Conservation (phyloP, 2,329 filamentous ascomycete genomes). For the Pseudogymnoascus sp. region DNA sequence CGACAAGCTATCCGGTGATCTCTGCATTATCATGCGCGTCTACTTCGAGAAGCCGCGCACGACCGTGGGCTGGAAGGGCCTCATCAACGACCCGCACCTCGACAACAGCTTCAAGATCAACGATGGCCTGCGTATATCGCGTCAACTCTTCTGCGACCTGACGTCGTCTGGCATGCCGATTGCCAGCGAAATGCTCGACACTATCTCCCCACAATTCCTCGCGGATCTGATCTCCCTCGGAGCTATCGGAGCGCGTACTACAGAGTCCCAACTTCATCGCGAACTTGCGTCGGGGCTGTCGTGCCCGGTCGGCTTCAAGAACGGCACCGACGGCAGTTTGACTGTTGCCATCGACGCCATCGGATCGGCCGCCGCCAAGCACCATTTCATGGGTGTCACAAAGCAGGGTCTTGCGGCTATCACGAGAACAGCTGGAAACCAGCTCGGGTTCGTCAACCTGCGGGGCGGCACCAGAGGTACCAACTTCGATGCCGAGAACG, state of each 20-base stretch:
- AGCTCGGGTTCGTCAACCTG: slow-evolving; percentile 95
- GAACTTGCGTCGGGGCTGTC: slow-evolving; percentile 92
- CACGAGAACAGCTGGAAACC: slow-evolving; percentile 85
- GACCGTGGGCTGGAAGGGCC: slow-evolving; percentile 96
- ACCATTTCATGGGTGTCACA: slow-evolving; percentile 98
- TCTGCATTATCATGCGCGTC: slow-evolving; percentile 93
- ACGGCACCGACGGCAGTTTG: slow-evolving; percentile 90
- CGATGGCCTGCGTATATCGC: slow-evolving; percentile 88
- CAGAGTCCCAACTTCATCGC: slow-evolving; percentile 91
- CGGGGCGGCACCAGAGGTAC: slow-evolving; percentile 86
- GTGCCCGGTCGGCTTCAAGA: slow-evolving; percentile 99
- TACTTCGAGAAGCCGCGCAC: slow-evolving; percentile 99
- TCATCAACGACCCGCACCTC: slow-evolving; percentile 98
- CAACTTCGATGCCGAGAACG: slow-evolving; percentile 84
- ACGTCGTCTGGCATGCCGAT: slow-evolving; percentile 87
- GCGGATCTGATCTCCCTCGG: slow-evolving; percentile 93
- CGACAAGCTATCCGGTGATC: slow-evolving; percentile 72
- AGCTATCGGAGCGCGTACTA: slow-evolving; percentile 91
- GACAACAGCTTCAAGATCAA: slow-evolving; percentile 98
- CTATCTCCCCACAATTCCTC: slow-evolving; percentile 95
- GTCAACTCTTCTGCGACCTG: slow-evolving; percentile 87
- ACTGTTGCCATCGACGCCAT: slow-evolving; percentile 93
- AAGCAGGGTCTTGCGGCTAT: slow-evolving; percentile 96
- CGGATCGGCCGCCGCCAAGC: slow-evolving; percentile 73
- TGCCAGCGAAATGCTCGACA: slow-evolving; percentile 97